Base-by-base conservation (phyloP, 176 grass and related monocot species). In the Carex scoparia region DNA sequence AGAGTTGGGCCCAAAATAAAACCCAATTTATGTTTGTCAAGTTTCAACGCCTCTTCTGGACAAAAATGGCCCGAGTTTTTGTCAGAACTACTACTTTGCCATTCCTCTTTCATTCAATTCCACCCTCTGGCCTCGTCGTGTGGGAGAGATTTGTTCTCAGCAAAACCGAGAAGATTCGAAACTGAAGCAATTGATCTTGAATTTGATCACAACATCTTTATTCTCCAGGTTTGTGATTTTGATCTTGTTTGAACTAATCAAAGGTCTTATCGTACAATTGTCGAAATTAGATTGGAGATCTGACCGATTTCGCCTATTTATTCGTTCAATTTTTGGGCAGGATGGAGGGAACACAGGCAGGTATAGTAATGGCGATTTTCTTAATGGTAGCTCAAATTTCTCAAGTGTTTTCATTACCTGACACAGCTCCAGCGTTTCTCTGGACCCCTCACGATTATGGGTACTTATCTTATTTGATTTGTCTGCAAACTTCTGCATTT, bases 361-460 rank as follows among this genome's bases (percentile, higher is more conserved):
- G 38, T 56, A 6, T 1, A 10, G 8, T 83, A 6, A 46, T 54
- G 42, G 81, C 27, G 63, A 54, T 67, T 68, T 55, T 83, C 8
- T 67, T 83, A 16, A 5, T 56, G 54, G 46, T 83, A 55, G 49
- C 74, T 1, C 81, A 56, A 32, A 83, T 83, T 83, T 11, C 15
- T 7, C 76, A 87, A 2, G 76, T 33, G 4, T 3, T 82, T 30
- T 69, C 76, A 40, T 62, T 82, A 19, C 63, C 79, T 19, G 77
- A 62, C 59, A 86, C 78, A 27, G 88, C 83, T 81, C 94, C 94
- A 10, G 91, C 94, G 42, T 95, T 95, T 88, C 87, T 95, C 67
- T 95, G 93, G 93, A 87, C 90, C 23, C 90, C 86, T 32, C 79
- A 87, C 38, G 89, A 90, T 89, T 92, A 92, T 49, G 86, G 93